Evolutionary conservation across 78 protist genomes (phyloP).

Genomic region (Dictyostelium brefeldianum): DNA sequence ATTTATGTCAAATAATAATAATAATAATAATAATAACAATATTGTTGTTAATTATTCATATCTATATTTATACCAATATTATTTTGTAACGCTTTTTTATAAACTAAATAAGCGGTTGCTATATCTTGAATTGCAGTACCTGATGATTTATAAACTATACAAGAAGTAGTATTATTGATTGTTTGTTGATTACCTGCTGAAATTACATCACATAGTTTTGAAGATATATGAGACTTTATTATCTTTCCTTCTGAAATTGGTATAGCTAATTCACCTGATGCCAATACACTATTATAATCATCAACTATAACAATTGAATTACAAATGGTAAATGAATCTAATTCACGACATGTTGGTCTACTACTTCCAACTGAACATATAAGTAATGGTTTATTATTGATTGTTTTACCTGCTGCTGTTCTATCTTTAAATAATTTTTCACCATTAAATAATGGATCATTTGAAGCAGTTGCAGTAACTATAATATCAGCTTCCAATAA

Average conservation of each 20-base stretch:
- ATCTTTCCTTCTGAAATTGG: constrained; percentile 10
- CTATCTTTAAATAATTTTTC: neutral
- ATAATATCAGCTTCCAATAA: constrained; percentile 48
- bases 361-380: constrained; percentile 51
- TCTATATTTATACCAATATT: constrained; percentile 6
- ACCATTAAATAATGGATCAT: constrained; percentile 48
- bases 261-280: constrained; percentile 23
- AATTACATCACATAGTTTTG: constrained; percentile 24
- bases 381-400: neutral
- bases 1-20: neutral
- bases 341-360: constrained; percentile 48
- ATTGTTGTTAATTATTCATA: neutral
- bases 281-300: constrained; percentile 5
- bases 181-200: neutral
- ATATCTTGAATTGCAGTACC: constrained; percentile 78
- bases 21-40: neutral
- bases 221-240: neutral
- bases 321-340: constrained; percentile 6
- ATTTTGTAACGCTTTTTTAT: constrained; percentile 22
- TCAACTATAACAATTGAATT: constrained; percentile 41
- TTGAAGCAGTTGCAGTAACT: constrained; percentile 64
- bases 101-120: constrained; percentile 25
- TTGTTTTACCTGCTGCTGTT: neutral
- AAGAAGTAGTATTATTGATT: neutral
- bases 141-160: constrained; percentile 57